Conservation (phyloP, 345 rosid genomes). For the Salix exigua region DNA sequence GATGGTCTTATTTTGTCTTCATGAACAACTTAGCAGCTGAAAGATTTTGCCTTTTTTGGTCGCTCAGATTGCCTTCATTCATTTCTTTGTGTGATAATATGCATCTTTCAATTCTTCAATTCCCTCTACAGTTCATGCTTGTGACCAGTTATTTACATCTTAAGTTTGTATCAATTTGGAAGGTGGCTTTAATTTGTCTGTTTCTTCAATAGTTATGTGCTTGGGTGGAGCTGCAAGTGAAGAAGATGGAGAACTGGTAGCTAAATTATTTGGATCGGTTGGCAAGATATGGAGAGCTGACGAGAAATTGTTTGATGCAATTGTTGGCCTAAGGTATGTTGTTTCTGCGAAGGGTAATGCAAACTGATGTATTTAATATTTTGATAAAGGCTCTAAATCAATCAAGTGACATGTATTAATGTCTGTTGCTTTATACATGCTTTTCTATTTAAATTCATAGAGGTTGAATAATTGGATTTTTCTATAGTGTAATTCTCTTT, state of each 20-base stretch:
- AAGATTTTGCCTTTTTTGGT: not conserved
- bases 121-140: not conserved
- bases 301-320: conserved; percentile 83
- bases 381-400: not conserved
- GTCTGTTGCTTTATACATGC: not conserved
- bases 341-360: not conserved
- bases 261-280: conserved; percentile 68
- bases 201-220: conserved; percentile 52
- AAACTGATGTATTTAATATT: not conserved
- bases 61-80: not conserved
- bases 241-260: conserved; percentile 68
- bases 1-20: not conserved
- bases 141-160: not conserved
- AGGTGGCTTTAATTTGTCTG: conserved; percentile 14
- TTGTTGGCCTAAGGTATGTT: conserved; percentile 82
- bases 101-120: not conserved
- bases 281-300: conserved; percentile 87
- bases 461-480: not conserved
- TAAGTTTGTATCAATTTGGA: not conserved
- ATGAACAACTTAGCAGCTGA: not conserved
- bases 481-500: conserved; percentile 5
- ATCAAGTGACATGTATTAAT: not conserved
- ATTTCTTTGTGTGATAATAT: not conserved
- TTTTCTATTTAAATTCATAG: not conserved
- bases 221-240: conserved; percentile 69